These are phyloP conservation scores for Rusavskia elegans DNA, from an alignment of 495 filamentous ascomycete genomes.

Conservation along the genomic window DNA sequence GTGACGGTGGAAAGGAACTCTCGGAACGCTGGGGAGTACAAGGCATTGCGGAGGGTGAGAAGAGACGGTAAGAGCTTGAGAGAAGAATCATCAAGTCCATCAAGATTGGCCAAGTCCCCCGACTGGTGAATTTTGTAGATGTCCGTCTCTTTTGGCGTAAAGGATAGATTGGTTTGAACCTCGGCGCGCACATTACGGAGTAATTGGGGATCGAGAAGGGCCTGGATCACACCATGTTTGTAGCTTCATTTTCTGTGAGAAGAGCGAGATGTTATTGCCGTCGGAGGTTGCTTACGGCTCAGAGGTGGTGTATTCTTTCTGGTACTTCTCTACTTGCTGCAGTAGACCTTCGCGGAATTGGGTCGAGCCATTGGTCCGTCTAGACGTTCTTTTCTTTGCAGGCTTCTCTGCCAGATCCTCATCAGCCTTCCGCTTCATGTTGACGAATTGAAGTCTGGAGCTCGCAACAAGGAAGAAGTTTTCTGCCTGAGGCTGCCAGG, in stretches of 20 bases:
- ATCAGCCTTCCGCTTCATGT: background rate
- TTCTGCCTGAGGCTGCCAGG: too few species aligned
- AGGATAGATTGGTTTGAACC: conserved; percentile 74
- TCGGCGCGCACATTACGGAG: conserved; percentile 78
- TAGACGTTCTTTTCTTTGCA: background rate
- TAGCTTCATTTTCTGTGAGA: conserved; percentile 32
- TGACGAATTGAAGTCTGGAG: background rate
- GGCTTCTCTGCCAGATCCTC: background rate
- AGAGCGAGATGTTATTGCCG: background rate
- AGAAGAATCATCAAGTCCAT: conserved; percentile 73
- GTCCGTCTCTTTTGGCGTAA: conserved; percentile 97
- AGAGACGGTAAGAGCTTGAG: conserved; percentile 72
- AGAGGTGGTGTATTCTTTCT: conserved; percentile 49
- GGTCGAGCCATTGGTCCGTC: background rate
- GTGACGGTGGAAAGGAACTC: conserved; percentile 75
- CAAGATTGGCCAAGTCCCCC: conserved; percentile 90
- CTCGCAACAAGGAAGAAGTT: background rate
- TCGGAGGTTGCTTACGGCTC: conserved; percentile 34
- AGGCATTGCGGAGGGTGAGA: conserved; percentile 70
- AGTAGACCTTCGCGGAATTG: conserved; percentile 64
- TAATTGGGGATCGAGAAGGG: conserved; percentile 60
- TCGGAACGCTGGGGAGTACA: conserved; percentile 84
- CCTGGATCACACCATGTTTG: conserved; percentile 76
- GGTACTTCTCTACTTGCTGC: conserved; percentile 19
- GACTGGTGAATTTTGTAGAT: conserved; percentile 99